A percentile compares a stretch with the other conserved stretches of the same genome.
Conservation (phyloP, 2,329 filamentous ascomycete genomes). For the Diaporthe sp. region DNA sequence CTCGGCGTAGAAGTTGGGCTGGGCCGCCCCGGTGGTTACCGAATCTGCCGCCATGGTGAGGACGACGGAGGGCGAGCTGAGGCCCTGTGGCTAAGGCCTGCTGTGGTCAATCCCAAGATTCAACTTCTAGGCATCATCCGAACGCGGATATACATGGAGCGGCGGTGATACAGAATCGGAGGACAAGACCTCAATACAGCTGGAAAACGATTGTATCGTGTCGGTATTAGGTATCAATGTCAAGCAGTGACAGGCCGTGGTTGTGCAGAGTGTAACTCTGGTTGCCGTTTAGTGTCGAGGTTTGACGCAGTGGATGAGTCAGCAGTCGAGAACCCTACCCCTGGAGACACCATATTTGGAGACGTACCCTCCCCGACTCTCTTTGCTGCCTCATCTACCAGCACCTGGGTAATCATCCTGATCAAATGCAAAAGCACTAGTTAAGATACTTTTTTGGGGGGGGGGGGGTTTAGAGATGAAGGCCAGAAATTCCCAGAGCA, state of each 20-base stretch:
- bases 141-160: background rate
- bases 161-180: background rate
- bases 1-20: slow-evolving; percentile 69
- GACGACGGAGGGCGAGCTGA: background rate
- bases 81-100: slow-evolving; percentile 10
- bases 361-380: background rate
- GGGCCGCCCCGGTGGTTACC: background rate
- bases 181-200: background rate
- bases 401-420: no score
- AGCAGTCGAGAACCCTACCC: background rate
- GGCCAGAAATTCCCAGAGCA: no score
- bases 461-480: no score
- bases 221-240: background rate
- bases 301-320: background rate
- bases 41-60: slow-evolving; percentile 10
- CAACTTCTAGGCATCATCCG: background rate
- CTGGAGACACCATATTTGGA: background rate
- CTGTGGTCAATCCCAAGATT: background rate
- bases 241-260: background rate
- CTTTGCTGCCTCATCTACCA: no score
- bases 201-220: background rate
- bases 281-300: background rate
- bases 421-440: background rate
- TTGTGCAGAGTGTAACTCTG: background rate
- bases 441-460: no score